Evolutionary conservation across 371 early-diverging fungal species (phyloP).

Genomic region (Mortierella sp.): DNA sequence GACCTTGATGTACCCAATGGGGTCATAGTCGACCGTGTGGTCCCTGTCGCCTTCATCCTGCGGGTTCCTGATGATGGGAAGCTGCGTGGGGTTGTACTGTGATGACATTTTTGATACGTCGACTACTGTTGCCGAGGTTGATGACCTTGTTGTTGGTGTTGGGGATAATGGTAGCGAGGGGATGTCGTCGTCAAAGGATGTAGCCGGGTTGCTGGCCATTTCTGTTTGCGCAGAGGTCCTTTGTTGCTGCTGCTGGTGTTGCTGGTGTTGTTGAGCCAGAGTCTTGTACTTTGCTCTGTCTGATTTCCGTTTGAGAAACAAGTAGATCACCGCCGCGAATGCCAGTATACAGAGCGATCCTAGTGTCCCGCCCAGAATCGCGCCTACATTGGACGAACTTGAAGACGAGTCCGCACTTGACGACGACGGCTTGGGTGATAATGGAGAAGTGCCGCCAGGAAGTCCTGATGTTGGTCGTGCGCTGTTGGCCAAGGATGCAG

Average conservation of each 20-base stretch:
- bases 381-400: neutral
- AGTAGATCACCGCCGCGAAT: neutral
- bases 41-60: neutral
- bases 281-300: neutral
- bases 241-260: too few species aligned
- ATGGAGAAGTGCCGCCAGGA: neutral
- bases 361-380: slow-evolving; percentile 5
- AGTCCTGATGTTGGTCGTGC: neutral
- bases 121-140: neutral
- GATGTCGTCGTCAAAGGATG: neutral
- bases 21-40: neutral
- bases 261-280: neutral
- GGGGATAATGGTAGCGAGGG: neutral
- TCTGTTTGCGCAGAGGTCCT: neutral
- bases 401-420: neutral
- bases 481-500: slow-evolving; percentile 1
- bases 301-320: neutral
- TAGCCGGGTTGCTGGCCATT: neutral
- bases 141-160: neutral
- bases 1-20: neutral
- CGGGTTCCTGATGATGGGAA: neutral
- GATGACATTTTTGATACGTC: neutral
- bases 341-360: neutral
- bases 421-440: neutral
- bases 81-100: neutral